Evolutionary conservation across 2,329 filamentous ascomycete genomes (phyloP).

Genomic region (Talaromyces funiculosus): DNA sequence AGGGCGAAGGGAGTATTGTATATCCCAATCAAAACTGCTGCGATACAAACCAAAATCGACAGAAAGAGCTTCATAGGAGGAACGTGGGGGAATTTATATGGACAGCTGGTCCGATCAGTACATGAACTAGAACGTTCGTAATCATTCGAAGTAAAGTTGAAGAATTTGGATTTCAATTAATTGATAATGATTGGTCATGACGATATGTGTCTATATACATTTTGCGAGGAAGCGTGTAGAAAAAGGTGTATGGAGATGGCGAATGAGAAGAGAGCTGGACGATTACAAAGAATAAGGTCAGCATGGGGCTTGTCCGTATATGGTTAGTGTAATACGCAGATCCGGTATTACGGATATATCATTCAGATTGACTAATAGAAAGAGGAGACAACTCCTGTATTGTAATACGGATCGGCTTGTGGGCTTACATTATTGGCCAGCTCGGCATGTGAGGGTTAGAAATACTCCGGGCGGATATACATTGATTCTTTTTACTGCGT

Average conservation of each 20-base stretch:
- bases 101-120: not conserved
- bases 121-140: slow-evolving; percentile 21
- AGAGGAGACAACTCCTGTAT: not conserved
- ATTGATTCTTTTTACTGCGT: no score
- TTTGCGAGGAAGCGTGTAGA: not conserved
- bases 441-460: not conserved
- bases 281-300: slow-evolving; percentile 16
- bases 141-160: no score
- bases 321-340: not conserved
- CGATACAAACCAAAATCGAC: slow-evolving; percentile 34
- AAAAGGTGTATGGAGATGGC: not conserved
- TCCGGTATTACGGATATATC: slow-evolving; percentile 13
- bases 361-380: not conserved
- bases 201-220: not conserved
- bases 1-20: not conserved
- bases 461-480: not conserved
- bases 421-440: not conserved
- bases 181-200: not conserved
- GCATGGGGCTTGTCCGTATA: not conserved
- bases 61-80: slow-evolving; percentile 33
- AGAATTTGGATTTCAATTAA: not conserved
- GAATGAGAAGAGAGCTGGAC: not conserved
- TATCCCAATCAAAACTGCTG: slow-evolving; percentile 26
- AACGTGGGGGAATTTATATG: slow-evolving; percentile 28
- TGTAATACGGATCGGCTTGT: not conserved